Base-by-base conservation (phyloP, 345 rosid species). In the Eucalyptus erythrocorys region DNA sequence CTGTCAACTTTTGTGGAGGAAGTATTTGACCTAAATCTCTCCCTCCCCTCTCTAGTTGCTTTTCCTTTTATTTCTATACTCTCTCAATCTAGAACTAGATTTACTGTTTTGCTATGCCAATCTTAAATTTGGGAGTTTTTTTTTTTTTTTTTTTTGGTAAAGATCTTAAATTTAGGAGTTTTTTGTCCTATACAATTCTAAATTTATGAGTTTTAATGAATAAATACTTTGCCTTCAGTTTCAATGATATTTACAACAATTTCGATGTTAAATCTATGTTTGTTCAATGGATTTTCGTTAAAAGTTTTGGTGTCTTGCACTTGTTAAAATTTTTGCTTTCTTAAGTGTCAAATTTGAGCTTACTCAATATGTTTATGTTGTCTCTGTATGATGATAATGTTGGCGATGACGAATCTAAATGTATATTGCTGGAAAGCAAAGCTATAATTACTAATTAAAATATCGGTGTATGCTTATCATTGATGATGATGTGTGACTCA, bases 341-440 rank as follows among this genome's bases (percentile, higher is more conserved):
- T 5, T 3, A 59, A 27, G 32, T 27, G 32, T 59, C 0, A 0
- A 0, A 59, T 59, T 0, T 59, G 32, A 59, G 2, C 68, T 27
- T 59, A 12, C 12, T 59, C 32, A 27, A 26, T 13, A 59, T 59
- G 16, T 26, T 59, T 59, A 26, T 59, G 0, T 59, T 59, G 7
- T 59, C 68, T 27, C n/a, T 27, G 5, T 59, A 26, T 10, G 32
- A 59, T 26, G 2, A 59, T 59, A 0, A 0, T 57, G 1, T 17
- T 17, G 22, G 8, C 1, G 22, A 50, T 0, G 0, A 0, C 8
- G 4, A 5, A 59, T 26, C 66, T 59, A 59, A 26, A 27, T 26
- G n/a, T 5, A 57, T 27, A 57, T 0, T 10, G 4, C 1, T 26
- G n/a, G 2, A 57, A 3, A 27, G 32, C 7, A 59, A 59, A 22